Conservation (phyloP, 2,329 filamentous ascomycete genomes). For the Colletotrichum paranaense region DNA sequence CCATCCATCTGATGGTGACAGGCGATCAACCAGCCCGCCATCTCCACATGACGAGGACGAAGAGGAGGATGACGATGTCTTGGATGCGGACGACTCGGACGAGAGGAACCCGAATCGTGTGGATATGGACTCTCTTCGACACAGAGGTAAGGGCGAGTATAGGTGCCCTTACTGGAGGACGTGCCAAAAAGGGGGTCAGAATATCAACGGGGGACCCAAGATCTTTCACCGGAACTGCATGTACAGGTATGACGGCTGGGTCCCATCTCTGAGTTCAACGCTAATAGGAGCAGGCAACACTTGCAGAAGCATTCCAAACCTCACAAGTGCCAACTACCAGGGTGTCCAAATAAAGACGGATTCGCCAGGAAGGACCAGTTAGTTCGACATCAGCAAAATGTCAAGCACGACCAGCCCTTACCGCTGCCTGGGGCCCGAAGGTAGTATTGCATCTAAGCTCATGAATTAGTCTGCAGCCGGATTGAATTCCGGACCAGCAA, state of each 20-base stretch:
- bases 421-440: conserved; percentile 12
- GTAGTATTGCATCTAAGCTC: conserved; percentile 6
- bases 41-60: neutral
- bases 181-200: conserved; percentile 54
- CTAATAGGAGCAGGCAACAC: conserved; percentile 48
- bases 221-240: conserved; percentile 53
- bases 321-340: conserved; percentile 51
- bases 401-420: conserved; percentile 45
- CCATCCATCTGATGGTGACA: conserved; percentile 4
- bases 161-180: conserved; percentile 48
- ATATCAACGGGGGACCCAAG: conserved; percentile 50
- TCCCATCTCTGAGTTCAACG: neutral
- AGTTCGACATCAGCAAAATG: conserved; percentile 53
- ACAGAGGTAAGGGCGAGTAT: conserved; percentile 52
- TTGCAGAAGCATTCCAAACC: conserved; percentile 56
- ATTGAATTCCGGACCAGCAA: neutral
- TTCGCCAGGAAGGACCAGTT: conserved; percentile 55
- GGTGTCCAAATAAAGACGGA: conserved; percentile 54
- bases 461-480: neutral
- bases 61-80: conserved; percentile 1
- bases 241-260: conserved; percentile 48
- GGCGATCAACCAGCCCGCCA: conserved; percentile 5
- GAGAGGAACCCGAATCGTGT: conserved; percentile 41
- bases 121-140: conserved; percentile 52
- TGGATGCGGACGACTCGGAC: conserved; percentile 1